Evolutionary conservation across 2,329 filamentous ascomycete species (phyloP), one percentile per base, ranked within the genome.

Genomic region (Colletotrichum aenigma): DNA sequence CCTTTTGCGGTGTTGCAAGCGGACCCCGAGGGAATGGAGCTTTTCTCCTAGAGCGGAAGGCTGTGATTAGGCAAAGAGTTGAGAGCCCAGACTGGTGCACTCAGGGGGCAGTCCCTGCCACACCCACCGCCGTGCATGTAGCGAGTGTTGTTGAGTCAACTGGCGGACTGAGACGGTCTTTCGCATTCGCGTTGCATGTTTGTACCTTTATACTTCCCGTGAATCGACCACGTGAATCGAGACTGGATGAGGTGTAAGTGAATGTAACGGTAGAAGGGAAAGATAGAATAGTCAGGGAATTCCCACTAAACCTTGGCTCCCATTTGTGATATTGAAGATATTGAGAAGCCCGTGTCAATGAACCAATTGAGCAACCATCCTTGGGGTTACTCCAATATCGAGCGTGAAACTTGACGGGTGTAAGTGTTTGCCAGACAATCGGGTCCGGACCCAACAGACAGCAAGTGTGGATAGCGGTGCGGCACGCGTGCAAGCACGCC

Each of bases 21-120:
- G 72, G 72, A 74, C 72, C 67, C 72, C 72, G 67, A 74, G 38
- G 66, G 21, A 1, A 34, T 43, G 67, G 61, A 66, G 60, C 34
- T 32, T 38, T 61, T 21, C 7, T 34, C 36, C n/a, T 15, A 7
- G 26, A 43, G 66, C 60, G 10, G 18, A n/a, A 8, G 13, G 34
- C 30, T 65, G 16, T 55, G 43, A 36, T 34, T 56, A 48, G 61
- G 26, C 58, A 38, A 16, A 61, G 16, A 34, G 55, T n/a, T 9
- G 30, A 36, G 30, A 18, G 24, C 21, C 28, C 24, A 38, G 43
- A 52, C 43, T 21, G 18, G 43, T 52, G 43, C n/a, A 16, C 32
- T 30, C 32, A 32, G 56, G 24, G 58, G 58, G 56, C 56, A 18
- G 12, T 34, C 67, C 67, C 36, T 70, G 56, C 36, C 9, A 24